phyloP scores from a whole-genome alignment of 2,329 filamentous ascomycete genomes.

The Colletotrichum horii region DNA sequence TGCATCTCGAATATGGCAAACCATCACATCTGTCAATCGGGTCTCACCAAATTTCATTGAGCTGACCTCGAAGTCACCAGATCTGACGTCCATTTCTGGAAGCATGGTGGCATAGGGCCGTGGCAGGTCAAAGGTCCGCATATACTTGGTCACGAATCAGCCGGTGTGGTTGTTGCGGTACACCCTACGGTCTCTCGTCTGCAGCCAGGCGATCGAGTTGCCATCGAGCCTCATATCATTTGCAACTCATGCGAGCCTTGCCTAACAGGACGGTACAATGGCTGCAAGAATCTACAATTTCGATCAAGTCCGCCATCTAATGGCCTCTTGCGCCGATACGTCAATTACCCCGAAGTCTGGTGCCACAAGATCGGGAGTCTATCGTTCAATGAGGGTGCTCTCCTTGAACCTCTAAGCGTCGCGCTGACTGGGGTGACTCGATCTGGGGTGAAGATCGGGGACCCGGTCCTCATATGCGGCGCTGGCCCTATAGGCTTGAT shows the following conservation, averaged over 20 bases:
- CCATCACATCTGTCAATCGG: not conserved
- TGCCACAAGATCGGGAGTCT: slow-evolving; percentile 96
- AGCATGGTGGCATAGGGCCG: slow-evolving; percentile 90
- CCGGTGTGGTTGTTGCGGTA: slow-evolving; percentile 81
- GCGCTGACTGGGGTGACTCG: slow-evolving; percentile 88
- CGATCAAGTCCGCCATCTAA: slow-evolving; percentile 89
- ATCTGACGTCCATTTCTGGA: slow-evolving; percentile 97
- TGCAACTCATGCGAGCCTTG: slow-evolving; percentile 92
- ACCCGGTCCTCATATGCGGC: slow-evolving; percentile 87
- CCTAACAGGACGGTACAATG: slow-evolving; percentile 92
- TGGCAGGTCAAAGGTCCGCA: slow-evolving; percentile 92
- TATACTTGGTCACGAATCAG: slow-evolving; percentile 93
- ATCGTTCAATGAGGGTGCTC: slow-evolving; percentile 87
- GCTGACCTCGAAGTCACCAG: slow-evolving; percentile 45
- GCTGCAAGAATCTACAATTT: slow-evolving; percentile 85
- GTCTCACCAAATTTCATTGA: not conserved
- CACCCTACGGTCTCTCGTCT: slow-evolving; percentile 80
- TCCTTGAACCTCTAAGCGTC: slow-evolving; percentile 90
- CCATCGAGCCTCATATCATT: slow-evolving; percentile 92
- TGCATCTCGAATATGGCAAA: not conserved
- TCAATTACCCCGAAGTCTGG: slow-evolving; percentile 93
- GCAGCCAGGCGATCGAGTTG: slow-evolving; percentile 87
- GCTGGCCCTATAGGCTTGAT: slow-evolving; percentile 94
- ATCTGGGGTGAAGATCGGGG: slow-evolving; percentile 80
- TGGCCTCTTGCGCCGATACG: slow-evolving; percentile 87